A percentile compares a stretch with the other conserved stretches of the same genome.
Evolutionary conservation across 176 grass and related monocot species (phyloP).

Genomic region (Metroxylon sagu): DNA sequence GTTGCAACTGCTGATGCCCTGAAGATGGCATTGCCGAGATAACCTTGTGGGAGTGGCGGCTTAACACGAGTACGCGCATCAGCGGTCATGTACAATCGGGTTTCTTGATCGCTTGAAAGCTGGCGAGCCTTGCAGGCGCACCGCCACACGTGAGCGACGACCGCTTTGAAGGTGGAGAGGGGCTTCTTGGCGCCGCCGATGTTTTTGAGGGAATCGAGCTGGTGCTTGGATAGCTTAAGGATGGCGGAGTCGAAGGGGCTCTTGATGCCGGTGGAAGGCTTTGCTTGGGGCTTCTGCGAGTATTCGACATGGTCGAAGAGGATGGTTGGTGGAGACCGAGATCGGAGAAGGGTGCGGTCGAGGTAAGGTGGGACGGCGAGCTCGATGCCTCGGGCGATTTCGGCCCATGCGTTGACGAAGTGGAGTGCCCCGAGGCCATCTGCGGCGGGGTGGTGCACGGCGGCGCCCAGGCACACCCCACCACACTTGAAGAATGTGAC

Average conservation of each 20-base stretch:
- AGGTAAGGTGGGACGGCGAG: conserved; percentile 10
- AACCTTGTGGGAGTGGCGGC: conserved; percentile 1
- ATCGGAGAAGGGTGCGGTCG: conserved; percentile 40
- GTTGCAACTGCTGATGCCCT: conserved; percentile 30
- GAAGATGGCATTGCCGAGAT: conserved; percentile 35
- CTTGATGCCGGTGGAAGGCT: too few relatives aligned
- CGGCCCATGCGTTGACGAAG: conserved; percentile 47
- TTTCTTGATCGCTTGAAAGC: neutral
- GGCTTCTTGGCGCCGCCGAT: neutral
- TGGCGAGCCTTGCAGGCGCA: neutral
- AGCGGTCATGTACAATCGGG: conserved; percentile 1
- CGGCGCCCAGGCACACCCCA: conserved; percentile 43
- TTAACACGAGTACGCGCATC: neutral
- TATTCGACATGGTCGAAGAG: conserved; percentile 44
- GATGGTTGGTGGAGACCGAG: conserved; percentile 1
- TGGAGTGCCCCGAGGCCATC: conserved; percentile 44
- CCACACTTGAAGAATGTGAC: conserved; percentile 45
- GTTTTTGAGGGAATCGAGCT: conserved; percentile 7
- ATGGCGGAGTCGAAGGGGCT: neutral
- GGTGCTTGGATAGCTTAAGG: neutral
- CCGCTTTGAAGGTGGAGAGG: conserved; percentile 6
- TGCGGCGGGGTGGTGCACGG: conserved; percentile 47
- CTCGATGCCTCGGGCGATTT: conserved; percentile 16
- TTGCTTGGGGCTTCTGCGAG: neutral
- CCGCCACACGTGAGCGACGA: conserved; percentile 2